phyloP scores from a whole-genome alignment of 208 protist species.

The Strigomonas galati region DNA sequence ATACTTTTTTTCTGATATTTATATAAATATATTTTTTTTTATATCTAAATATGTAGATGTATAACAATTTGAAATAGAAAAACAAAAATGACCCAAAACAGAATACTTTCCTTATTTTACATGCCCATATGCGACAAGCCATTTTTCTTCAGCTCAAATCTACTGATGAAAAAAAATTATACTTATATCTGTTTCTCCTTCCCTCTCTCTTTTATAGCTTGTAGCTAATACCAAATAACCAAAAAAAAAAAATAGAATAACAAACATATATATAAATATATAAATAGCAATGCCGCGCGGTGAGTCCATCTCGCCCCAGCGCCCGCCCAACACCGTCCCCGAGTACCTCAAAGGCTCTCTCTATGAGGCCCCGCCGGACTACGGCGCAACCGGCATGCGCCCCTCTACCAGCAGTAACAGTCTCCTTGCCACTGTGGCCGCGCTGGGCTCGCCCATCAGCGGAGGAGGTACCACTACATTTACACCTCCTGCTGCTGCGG shows the following conservation, averaged over 20 bases:
- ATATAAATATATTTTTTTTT: not conserved
- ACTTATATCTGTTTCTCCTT: too few species aligned
- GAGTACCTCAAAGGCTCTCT: conserved; percentile 36
- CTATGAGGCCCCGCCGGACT: conserved; percentile 18
- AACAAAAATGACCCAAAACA: too few species aligned
- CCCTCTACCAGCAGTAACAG: not conserved
- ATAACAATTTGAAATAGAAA: not conserved
- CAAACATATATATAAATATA: not conserved
- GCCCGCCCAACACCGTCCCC: conserved; percentile 25
- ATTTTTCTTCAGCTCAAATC: too few species aligned
- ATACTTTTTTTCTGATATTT: not conserved
- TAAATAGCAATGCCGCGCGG: conserved; percentile 31
- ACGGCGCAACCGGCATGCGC: conserved; percentile 12
- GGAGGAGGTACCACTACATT: too few species aligned
- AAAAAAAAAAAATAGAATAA: not conserved
- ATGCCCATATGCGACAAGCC: too few species aligned
- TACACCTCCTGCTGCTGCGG: not conserved
- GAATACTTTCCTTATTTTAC: too few species aligned
- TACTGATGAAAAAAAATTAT: too few species aligned
- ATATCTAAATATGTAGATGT: conserved; percentile 5
- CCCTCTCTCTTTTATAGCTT: too few species aligned
- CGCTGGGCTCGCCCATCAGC: too few species aligned
- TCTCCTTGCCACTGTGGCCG: not conserved
- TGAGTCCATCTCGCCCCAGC: conserved; percentile 36
- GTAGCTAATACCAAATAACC: too few species aligned